Evolutionary conservation across 345 rosid genomes (phyloP).

Genomic region (Populus deltoides): DNA sequence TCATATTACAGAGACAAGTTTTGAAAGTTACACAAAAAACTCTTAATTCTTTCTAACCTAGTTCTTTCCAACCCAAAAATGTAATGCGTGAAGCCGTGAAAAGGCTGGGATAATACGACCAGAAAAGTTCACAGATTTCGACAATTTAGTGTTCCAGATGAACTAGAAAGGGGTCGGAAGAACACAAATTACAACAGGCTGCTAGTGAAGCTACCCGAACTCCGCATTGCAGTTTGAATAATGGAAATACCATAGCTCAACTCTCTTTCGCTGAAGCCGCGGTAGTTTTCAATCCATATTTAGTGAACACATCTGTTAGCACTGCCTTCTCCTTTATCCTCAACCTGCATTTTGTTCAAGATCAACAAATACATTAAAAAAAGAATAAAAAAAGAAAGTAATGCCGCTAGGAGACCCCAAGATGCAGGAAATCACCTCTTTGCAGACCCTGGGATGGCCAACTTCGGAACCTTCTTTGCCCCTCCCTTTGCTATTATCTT

Average conservation of each 20-base stretch:
- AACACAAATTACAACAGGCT: background rate
- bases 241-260: background rate
- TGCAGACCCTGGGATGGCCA: constrained; percentile 56
- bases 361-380: background rate
- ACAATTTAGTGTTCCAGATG: background rate
- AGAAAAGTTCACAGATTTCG: background rate
- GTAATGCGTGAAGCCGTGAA: background rate
- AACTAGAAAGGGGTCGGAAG: background rate
- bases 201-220: background rate
- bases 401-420: background rate
- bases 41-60: background rate
- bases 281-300: constrained; percentile 55
- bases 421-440: constrained; percentile 42
- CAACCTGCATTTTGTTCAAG: constrained; percentile 44
- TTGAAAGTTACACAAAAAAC: background rate
- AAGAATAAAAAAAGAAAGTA: constrained; percentile 1
- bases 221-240: background rate
- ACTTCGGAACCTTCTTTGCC: constrained; percentile 32
- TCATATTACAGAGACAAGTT: too few relatives aligned
- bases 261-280: constrained; percentile 34
- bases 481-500: constrained; percentile 36
- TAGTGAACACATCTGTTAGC: constrained; percentile 59
- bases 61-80: background rate
- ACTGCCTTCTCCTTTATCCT: constrained; percentile 73
- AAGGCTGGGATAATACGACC: background rate